Evolutionary conservation across 768 basidiomycete species (phyloP).

Genomic region (Russula dissimulans): DNA sequence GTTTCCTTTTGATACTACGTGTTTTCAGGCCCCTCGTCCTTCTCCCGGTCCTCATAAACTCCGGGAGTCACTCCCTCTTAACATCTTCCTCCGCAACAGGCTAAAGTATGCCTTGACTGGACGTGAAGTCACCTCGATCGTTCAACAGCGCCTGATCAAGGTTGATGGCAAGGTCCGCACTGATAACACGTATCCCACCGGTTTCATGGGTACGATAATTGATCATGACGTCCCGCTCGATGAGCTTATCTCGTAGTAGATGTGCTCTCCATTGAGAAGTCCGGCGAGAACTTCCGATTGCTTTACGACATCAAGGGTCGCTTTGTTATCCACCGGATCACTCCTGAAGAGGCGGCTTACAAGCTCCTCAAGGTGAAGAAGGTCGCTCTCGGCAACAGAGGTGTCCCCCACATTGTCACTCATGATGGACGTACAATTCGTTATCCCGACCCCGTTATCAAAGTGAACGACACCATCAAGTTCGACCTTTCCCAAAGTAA

Average conservation of each 20-base stretch:
- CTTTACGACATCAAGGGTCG: conserved; percentile 99
- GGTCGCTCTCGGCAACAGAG: conserved; percentile 85
- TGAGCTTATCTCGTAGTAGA: conserved; percentile 38
- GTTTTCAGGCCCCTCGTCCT: conserved; percentile 77
- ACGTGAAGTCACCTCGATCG: conserved; percentile 91
- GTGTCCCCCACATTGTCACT: conserved; percentile 94
- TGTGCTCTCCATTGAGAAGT: conserved; percentile 95
- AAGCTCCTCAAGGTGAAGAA: conserved; percentile 93
- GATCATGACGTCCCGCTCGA: not conserved
- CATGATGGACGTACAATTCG: conserved; percentile 99
- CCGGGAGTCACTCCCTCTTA: conserved; percentile 94
- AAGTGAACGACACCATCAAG: conserved; percentile 95
- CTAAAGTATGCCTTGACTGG: conserved; percentile 98
- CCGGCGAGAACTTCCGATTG: conserved; percentile 98
- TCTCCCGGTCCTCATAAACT: conserved; percentile 99
- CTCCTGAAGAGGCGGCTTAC: conserved; percentile 91
- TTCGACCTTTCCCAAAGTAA: conserved; percentile 93
- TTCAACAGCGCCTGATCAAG: conserved; percentile 95
- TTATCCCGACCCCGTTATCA: conserved; percentile 94
- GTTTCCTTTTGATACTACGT: not conserved
- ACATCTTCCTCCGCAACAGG: conserved; percentile 96
- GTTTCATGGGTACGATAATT: conserved; percentile 78
- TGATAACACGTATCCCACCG: conserved; percentile 92
- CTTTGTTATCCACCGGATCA: conserved; percentile 99
- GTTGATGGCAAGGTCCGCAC: conserved; percentile 98